phyloP scores from a whole-genome alignment of 495 filamentous ascomycete genomes.

The Achaetomiella virescens region DNA sequence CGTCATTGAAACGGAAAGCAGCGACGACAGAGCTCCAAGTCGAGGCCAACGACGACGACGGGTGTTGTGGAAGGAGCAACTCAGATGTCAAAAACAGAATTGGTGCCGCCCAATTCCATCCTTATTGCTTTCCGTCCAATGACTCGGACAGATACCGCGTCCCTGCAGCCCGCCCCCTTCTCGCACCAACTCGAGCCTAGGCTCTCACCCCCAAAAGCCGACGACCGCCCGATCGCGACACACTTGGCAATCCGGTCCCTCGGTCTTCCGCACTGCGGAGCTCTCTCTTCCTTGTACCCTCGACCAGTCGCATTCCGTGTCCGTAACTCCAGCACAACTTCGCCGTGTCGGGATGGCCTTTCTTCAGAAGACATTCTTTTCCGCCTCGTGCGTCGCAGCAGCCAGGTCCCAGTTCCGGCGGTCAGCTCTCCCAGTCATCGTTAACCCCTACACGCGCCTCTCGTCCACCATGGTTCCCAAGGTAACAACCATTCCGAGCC shows the following conservation, averaged over 20 bases:
- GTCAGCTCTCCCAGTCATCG: conserved; percentile 26
- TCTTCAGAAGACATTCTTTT: conserved; percentile 33
- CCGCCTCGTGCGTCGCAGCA: conserved; percentile 24
- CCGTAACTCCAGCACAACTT: neutral
- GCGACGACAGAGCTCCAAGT: neutral
- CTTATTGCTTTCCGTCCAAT: no score
- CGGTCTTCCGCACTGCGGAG: conserved; percentile 1
- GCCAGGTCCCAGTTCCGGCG: conserved; percentile 33
- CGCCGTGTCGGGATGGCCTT: conserved; percentile 15
- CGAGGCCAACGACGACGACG: neutral
- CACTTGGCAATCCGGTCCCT: conserved; percentile 6
- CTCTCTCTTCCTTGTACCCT: neutral
- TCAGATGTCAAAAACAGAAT: no score
- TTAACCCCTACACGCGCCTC: conserved; percentile 24
- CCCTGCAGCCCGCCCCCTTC: no score
- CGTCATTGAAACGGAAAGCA: conserved; percentile 5
- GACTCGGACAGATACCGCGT: no score
- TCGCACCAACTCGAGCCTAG: no score
- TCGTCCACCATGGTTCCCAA: conserved; percentile 43
- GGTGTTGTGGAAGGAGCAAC: no score
- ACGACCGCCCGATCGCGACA: neutral
- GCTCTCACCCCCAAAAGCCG: neutral
- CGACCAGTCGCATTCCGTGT: neutral
- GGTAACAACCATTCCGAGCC: conserved; percentile 18
- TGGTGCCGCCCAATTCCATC: neutral